A percentile compares a stretch with the other conserved stretches of the same genome.
Evolutionary conservation across 179 eudicot genomes (phyloP).

Genomic region (Heliamphora pulchella): DNA sequence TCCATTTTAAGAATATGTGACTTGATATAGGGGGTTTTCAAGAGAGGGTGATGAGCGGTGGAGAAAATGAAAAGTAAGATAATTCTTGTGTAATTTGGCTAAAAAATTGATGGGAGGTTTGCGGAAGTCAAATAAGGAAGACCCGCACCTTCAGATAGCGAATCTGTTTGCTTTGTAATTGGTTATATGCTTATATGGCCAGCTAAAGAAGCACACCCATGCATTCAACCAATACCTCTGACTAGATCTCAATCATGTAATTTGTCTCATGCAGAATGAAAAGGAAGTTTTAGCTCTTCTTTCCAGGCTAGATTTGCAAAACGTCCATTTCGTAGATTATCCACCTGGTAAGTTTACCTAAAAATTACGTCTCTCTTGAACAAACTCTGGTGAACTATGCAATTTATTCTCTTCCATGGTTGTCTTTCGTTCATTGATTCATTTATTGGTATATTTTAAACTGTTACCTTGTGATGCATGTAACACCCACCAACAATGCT

Average conservation of each 20-base stretch:
- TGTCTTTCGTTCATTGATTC: not conserved
- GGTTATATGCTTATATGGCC: constrained; percentile 1
- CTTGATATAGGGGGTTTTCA: not conserved
- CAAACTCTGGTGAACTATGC: not conserved
- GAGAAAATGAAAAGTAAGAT: not conserved
- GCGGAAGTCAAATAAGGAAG: not conserved
- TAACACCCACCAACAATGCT: constrained; percentile 12
- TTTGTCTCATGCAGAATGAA: constrained; percentile 55
- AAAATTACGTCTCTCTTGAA: not conserved
- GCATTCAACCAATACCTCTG: not conserved
- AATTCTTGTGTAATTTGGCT: not conserved
- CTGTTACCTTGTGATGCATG: not conserved
- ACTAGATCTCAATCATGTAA: not conserved
- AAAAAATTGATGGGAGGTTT: not conserved
- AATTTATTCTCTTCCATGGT: not conserved
- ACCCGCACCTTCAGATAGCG: not conserved
- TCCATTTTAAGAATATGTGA: not conserved
- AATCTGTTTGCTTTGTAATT: constrained; percentile 5
- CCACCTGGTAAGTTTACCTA: constrained; percentile 52
- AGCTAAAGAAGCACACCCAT: not conserved
- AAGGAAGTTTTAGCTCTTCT: constrained; percentile 86
- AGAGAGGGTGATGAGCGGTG: not conserved
- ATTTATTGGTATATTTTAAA: not conserved
- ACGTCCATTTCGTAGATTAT: constrained; percentile 50
- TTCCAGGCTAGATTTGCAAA: constrained; percentile 73